A percentile compares a stretch with the other conserved stretches of the same genome.
These are phyloP conservation scores for Solanum gandarillasii DNA, from an alignment of 257 asterid genomes.

Conservation along the genomic window DNA sequence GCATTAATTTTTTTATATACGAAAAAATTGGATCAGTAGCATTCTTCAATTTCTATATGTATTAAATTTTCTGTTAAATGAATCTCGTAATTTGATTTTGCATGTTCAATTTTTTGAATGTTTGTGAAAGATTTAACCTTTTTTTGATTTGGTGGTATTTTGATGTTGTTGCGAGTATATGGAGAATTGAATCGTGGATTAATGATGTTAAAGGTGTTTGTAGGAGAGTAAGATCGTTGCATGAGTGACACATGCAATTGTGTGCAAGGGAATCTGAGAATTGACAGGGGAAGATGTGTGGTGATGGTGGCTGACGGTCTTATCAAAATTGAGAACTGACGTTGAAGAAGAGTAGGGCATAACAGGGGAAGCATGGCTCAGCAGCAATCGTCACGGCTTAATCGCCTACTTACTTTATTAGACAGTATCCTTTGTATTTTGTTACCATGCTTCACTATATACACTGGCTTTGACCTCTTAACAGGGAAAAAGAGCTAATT, in stretches of 20 bases:
- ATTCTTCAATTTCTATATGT: neutral
- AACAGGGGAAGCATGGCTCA: conserved; percentile 54
- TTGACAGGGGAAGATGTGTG: conserved; percentile 4
- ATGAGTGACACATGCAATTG: conserved; percentile 23
- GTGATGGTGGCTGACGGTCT: conserved; percentile 13
- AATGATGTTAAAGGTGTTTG: neutral
- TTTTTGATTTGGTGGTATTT: neutral
- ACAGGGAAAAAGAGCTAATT: neutral
- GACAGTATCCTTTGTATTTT: conserved; percentile 78
- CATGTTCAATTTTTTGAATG: neutral
- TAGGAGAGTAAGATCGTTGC: neutral
- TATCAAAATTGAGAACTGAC: conserved; percentile 11
- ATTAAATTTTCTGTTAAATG: neutral
- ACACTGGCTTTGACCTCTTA: neutral
- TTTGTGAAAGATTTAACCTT: neutral
- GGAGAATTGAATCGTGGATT: neutral
- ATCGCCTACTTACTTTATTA: conserved; percentile 87
- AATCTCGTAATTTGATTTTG: neutral
- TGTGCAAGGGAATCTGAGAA: conserved; percentile 6
- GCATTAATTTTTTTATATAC: neutral
- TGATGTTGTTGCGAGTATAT: neutral
- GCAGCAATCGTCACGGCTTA: conserved; percentile 87
- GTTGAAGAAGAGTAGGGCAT: conserved; percentile 17
- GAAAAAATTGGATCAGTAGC: neutral
- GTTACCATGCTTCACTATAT: neutral